Evolutionary conservation across 306 rosid species (phyloP), one percentile per base, ranked within the genome.

Genomic region (Quercus bicolor): DNA sequence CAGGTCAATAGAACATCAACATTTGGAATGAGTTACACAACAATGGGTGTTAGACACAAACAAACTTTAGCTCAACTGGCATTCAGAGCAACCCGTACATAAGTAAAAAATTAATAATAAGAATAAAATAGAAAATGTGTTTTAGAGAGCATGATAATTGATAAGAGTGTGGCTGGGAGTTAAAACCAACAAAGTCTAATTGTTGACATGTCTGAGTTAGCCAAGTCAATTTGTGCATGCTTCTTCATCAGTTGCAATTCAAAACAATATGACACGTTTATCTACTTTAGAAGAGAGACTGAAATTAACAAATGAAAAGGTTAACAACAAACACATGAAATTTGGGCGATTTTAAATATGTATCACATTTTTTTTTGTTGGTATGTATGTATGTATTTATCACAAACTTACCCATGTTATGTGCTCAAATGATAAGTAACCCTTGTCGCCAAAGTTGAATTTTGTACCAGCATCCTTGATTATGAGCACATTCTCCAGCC

Each of bases 401-500:
- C 66, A 31, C 55, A 60, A 56, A 68, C 88, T 76, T 83, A 96
- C 99, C 98, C 98, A 93, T 73, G 99, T 91, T 81, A 96, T 96
- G 83, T 96, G 98, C 90, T 96, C 99, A 77, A 96, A 89, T 73
- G 92, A 75, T 77, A 96, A 83, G 86, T 90, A 96, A 75, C 97
- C 98, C 79, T 90, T 96, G 81, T 88, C 94, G 33, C 97, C 99
- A 57, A 96, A 96, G 78, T 96, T 93, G 79, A 87, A 96, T 78
- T 89, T 77, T 66, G 98, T 91, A 79, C 83, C 86, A 57, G 98
- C 99, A 77, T 91, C 89, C 34, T 93, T 86, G 83, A 96, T 82
- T 62, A 93, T 54, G 70, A 96, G 99, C 85, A 96, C 99, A 61
- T 96, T 96, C 94, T 96, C 99, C 92, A 96, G 87, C 87, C 99